A percentile compares a stretch with the other conserved stretches of the same genome.
Conservation (phyloP, 1,284 basidiomycete genomes). For the Sporisorium exsertum region DNA sequence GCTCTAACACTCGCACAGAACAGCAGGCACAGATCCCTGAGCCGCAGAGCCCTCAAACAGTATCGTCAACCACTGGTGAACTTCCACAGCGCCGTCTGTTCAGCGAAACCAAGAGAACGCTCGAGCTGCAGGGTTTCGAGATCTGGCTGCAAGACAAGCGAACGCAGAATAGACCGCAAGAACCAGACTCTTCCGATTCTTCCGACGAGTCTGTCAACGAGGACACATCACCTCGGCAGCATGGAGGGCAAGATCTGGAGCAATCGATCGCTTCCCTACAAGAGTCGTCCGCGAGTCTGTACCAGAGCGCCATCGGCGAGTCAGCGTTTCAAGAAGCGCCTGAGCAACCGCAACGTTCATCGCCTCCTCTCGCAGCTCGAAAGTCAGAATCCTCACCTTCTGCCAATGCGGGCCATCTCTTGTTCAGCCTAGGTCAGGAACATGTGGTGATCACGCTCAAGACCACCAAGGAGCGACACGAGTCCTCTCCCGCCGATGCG, state of each 20-base stretch:
- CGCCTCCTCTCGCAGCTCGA: neutral
- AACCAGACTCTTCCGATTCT: slow-evolving; percentile 23
- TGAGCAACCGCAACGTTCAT: neutral
- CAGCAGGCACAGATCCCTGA: neutral
- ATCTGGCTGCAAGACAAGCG: slow-evolving; percentile 27
- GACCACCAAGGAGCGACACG: slow-evolving; percentile 41
- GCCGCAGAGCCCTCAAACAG: neutral
- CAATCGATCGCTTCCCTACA: slow-evolving; percentile 24
- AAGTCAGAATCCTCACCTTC: neutral
- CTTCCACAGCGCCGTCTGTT: slow-evolving; percentile 5
- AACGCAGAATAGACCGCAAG: neutral
- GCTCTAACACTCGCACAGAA: slow-evolving; percentile 37
- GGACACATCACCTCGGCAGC: neutral
- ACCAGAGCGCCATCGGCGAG: slow-evolving; percentile 38
- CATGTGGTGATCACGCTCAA: slow-evolving; percentile 17
- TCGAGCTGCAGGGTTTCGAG: slow-evolving; percentile 25
- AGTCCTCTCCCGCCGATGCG: neutral
- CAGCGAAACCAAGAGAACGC: slow-evolving; percentile 31
- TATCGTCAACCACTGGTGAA: neutral
- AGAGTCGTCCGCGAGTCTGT: slow-evolving; percentile 44
- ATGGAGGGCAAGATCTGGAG: neutral
- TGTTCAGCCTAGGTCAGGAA: slow-evolving; percentile 38
- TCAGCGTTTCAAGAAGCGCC: slow-evolving; percentile 6
- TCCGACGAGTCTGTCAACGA: slow-evolving; percentile 22
- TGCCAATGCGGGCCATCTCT: neutral